Evolutionary conservation across 441 rosid species (phyloP), one percentile per base, ranked within the genome.

Genomic region (Gossypium trilobum): DNA sequence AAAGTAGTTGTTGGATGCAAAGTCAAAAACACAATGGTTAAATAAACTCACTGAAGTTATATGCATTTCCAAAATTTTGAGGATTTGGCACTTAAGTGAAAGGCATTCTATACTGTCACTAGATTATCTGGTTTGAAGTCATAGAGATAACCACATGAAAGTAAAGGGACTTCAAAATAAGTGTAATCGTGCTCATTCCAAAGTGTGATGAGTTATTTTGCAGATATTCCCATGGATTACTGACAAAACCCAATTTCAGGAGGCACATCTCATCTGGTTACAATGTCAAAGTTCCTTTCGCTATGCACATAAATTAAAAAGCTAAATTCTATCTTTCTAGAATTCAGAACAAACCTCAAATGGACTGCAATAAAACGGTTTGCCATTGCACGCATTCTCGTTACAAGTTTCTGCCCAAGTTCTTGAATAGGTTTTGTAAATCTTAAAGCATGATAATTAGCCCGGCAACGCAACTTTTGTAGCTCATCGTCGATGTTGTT

Each of bases 381-480:
- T 67, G 96, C 85, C 92, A 88, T 92, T 56, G 76, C 81, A 78
- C 85, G 82, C 96, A 95, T 89, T 80, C 86, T 87, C 78, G 14
- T 82, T 61, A 91, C 98, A 44, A 92, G 84, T 68, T 81, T 86
- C 81, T 87, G 87, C 52, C 98, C 98, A 81, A 89, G 84, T 68
- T 85, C 82, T 29, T 73, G 92, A 76, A 95, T 89, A 2, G 96
- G 91, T 78, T 88, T 88, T 66, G 92, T 87, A 83, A 92, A 95
- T 83, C 91, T 87, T 76, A 95, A 79, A 58, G 98, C 97, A 55
- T 92, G 97, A 77, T 87, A 95, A 73, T 95, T 95, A 42, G 87
- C 97, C 57, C 94, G 93, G 83, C 99, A 95, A 9, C 99, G 95
- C 87, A 95, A 75, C 85, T 85, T 91, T 75, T 93, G 99, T 71